Conservation (phyloP, 2,329 filamentous ascomycete species). For the Colletotrichum orbiculare region DNA sequence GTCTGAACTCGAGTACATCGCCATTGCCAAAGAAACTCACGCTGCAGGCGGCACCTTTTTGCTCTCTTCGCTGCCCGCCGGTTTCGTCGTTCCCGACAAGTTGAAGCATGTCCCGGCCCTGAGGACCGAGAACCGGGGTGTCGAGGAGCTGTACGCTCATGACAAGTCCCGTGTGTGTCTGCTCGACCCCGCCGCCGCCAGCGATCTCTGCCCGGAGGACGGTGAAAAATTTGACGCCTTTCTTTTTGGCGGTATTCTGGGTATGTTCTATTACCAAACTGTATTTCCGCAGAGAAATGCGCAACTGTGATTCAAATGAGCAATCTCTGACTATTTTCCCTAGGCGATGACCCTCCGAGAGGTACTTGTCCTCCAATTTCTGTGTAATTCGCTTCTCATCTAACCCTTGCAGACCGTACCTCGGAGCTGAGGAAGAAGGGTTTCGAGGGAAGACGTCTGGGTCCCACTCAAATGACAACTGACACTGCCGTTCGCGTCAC, state of each 20-base stretch:
- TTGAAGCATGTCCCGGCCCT: constrained; percentile 70
- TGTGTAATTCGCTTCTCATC: constrained; percentile 7
- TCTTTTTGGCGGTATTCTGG: constrained; percentile 94
- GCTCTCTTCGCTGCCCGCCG: constrained; percentile 81
- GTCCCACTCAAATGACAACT: constrained; percentile 97
- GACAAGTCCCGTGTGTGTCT: constrained; percentile 85
- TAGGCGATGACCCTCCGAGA: constrained; percentile 93
- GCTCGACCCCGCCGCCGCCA: constrained; percentile 84
- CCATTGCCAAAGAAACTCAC: constrained; percentile 85
- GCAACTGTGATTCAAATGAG: background rate
- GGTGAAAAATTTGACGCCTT: constrained; percentile 88
- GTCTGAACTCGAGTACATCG: constrained; percentile 92
- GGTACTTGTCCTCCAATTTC: constrained; percentile 63
- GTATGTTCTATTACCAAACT: constrained; percentile 58
- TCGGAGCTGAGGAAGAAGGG: constrained; percentile 96
- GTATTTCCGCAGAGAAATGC: too few relatives aligned
- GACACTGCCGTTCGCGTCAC: constrained; percentile 97
- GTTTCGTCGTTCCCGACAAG: constrained; percentile 72
- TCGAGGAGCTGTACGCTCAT: constrained; percentile 83
- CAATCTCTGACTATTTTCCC: constrained; percentile 20
- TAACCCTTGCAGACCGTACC: constrained; percentile 76
- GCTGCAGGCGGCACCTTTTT: constrained; percentile 76
- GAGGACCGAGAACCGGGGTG: constrained; percentile 77
- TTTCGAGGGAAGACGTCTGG: constrained; percentile 86
- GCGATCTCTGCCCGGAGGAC: constrained; percentile 87